Evolutionary conservation across 176 grass and related monocot genomes (phyloP), one percentile per base, ranked within the genome.

Genomic region (Saccharum spontaneum): DNA sequence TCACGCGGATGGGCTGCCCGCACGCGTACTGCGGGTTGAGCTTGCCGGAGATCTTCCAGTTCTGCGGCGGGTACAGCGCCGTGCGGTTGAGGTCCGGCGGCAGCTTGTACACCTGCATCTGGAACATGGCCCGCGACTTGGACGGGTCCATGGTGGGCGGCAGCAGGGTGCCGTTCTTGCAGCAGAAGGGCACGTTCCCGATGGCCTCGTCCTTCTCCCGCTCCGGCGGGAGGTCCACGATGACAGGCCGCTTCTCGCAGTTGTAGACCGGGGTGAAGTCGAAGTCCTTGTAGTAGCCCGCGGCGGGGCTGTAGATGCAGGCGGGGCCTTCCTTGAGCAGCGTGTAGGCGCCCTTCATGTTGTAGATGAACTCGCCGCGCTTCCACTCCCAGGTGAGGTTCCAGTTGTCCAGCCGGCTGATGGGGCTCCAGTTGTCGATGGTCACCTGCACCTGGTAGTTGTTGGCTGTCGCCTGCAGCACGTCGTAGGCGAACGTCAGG

Each of bases 351-450:
- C 93, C 97, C 54, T 79, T 86, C 93, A 99, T 94, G 30, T 1
- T 91, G 81, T 87, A 75, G 90, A 96, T 99, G 86, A 99, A 96
- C 80, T 99, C 93, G 41, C 88, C 91, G 28, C 93, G 91, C 78
- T 95, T 94, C 93, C 97, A 99, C 83, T 99, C 93, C 97, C 97
- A 99, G 10, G 93, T 96, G 20, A 99, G 86, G 78, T 99, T 95
- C 97, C 97, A 99, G 71, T 94, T 96, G 86, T 99, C 97, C 7
- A 99, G 91, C 7, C 93, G 90, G 75, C 90, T 87, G 23, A 99
- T 85, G 54, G 91, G 93, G 83, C 85, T 92, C 93, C 92, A 90
- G 86, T 94, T 99, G 89, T 99, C 88, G 79, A 99, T 92, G 48
- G 93, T 96, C 83, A 98, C 91, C 81, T 99, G 91, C 33, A 82